Evolutionary conservation across 1,284 basidiomycete species (phyloP), one percentile per base, ranked within the genome.

Genomic region (Schizopora paradoxa): DNA sequence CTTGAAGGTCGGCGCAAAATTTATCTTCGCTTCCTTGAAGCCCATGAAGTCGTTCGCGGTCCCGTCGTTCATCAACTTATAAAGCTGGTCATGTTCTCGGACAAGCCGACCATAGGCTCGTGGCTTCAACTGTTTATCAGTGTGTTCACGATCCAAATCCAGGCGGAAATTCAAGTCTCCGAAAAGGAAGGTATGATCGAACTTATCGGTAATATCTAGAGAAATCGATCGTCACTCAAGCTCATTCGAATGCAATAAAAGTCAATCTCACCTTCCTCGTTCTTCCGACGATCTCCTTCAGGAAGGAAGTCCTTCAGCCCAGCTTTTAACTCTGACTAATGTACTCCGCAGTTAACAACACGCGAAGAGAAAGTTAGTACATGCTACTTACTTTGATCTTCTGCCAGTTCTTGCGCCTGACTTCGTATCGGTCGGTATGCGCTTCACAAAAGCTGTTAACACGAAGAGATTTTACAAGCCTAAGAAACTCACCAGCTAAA

Each of bases 1-100:
- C 58, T 91, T 91, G 72, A 90, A 91, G 0, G 88, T 91, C 0
- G 87, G 87, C 4, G 86, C 79, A 52, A 91, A 90, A 50, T 76
- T 58, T 43, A 90, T 89, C 0, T 67, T 64, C 0, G 72, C 86
- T 62, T 90, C 89, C 6, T 66, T 57, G 58, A 91, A 91, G 6
- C 86, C 86, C 27, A 69, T 68, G 53, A 86, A 83, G n/a, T n/a
- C n/a, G n/a, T n/a, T n/a, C 1, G 73, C 70, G n/a, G 69, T 62
- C 1, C 76, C 74, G 4, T 66, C 65, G 32, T 72, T 66, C 77
- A 92, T 84, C n/a, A 87, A 65, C 35, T 74, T 76, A 18, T 73
- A 76, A 4, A 92, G 69, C 57, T 92, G 89, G 58, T 92, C 89
- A 59, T n/a, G n/a, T n/a, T n/a, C n/a, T n/a, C n/a, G n/a, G n/a